Conservation (phyloP, 345 rosid genomes). For the Eucalyptus cladocalyx region DNA sequence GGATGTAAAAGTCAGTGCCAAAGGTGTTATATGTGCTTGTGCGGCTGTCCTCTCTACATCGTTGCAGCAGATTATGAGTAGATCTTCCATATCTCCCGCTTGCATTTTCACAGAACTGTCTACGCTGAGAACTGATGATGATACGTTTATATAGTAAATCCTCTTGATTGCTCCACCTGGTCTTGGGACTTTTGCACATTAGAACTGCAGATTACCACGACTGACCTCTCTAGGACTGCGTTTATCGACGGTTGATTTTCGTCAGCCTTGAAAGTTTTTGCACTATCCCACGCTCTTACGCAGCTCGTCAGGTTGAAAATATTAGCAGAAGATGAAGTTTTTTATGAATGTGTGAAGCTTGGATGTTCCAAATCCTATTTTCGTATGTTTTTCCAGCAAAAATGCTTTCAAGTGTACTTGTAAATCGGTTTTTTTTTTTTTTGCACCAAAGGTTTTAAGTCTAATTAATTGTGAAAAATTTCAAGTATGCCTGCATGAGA, state of each 20-base stretch:
- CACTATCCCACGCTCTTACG: neutral
- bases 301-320: neutral
- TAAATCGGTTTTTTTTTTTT: too few relatives aligned
- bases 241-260: neutral
- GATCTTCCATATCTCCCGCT: neutral
- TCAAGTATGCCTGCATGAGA: neutral
- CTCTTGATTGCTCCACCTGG: neutral
- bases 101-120: neutral
- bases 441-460: neutral
- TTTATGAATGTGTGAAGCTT: neutral
- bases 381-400: neutral
- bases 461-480: neutral
- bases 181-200: neutral
- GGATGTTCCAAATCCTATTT: neutral
- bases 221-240: neutral
- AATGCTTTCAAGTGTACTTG: neutral
- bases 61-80: conserved; percentile 90
- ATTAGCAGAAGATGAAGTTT: neutral
- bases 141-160: neutral
- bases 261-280: neutral
- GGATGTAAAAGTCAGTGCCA: conserved; percentile 79
- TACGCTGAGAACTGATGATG: neutral
- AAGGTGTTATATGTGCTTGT: conserved; percentile 83
- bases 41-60: conserved; percentile 78
- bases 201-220: neutral